Conservation (phyloP, 768 basidiomycete species). For the Suillus lakei region DNA sequence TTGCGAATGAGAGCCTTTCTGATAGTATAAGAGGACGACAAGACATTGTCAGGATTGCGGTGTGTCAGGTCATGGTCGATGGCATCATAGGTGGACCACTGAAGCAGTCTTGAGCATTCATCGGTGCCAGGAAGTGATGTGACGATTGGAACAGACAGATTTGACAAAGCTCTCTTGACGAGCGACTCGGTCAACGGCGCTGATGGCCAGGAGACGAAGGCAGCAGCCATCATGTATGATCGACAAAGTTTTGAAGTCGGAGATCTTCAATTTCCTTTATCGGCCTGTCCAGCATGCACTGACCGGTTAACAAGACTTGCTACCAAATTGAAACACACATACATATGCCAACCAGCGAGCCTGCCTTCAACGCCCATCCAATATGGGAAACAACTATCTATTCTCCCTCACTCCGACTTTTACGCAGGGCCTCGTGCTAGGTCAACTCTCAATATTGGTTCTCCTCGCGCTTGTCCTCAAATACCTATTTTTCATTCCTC, state of each 20-base stretch:
- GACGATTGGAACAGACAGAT: slow-evolving; percentile 35
- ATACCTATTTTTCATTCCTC: slow-evolving; percentile 92
- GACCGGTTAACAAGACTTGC: neutral
- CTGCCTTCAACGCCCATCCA: neutral
- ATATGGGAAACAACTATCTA: slow-evolving; percentile 54
- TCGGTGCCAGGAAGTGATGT: slow-evolving; percentile 27
- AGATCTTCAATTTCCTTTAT: neutral
- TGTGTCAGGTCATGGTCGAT: slow-evolving; percentile 79
- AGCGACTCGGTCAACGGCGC: slow-evolving; percentile 59
- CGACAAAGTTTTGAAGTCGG: neutral
- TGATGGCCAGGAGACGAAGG: slow-evolving; percentile 57
- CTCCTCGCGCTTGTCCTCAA: slow-evolving; percentile 83
- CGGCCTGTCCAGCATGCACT: neutral
- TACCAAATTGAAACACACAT: neutral
- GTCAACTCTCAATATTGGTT: slow-evolving; percentile 86
- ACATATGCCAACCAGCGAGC: slow-evolving; percentile 1
- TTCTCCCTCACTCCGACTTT: slow-evolving; percentile 87
- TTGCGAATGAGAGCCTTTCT: slow-evolving; percentile 95
- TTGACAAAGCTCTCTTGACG: slow-evolving; percentile 46
- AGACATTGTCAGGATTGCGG: slow-evolving; percentile 48
- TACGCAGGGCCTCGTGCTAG: slow-evolving; percentile 92
- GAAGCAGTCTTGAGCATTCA: slow-evolving; percentile 45
- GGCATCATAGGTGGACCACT: slow-evolving; percentile 90
- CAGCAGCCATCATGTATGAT: slow-evolving; percentile 16
- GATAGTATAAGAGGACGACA: slow-evolving; percentile 86